phyloP scores from a whole-genome alignment of 768 basidiomycete species.

The Saitozyma podzolica region DNA sequence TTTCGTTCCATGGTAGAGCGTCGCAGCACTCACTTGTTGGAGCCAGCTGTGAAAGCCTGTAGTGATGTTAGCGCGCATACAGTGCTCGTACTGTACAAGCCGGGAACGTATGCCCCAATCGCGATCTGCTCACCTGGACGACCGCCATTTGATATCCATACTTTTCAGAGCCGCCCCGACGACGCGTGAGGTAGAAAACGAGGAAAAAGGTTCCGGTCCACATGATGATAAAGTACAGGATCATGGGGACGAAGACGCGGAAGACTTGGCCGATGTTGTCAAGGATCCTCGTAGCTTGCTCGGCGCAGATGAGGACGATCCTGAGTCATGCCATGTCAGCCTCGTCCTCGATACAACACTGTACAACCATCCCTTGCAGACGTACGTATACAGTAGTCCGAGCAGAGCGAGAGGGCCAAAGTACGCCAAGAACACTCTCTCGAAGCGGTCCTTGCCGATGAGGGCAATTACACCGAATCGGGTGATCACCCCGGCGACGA shows the following conservation, averaged over 20 bases:
- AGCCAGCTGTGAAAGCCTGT: conserved; percentile 76
- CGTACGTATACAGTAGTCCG: conserved; percentile 71
- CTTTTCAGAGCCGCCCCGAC: conserved; percentile 56
- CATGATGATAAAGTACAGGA: conserved; percentile 74
- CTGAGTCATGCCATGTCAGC: too few species aligned
- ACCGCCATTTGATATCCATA: conserved; percentile 47
- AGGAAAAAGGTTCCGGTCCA: conserved; percentile 66
- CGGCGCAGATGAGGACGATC: conserved; percentile 51
- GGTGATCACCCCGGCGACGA: conserved; percentile 70
- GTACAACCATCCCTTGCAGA: too few species aligned
- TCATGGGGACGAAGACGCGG: conserved; percentile 75
- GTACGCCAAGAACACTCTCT: conserved; percentile 63
- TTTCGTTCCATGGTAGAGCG: neutral
- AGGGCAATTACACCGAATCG: conserved; percentile 61
- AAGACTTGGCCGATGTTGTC: conserved; percentile 74
- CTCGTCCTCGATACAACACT: too few species aligned
- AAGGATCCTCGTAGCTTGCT: conserved; percentile 64
- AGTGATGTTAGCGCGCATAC: conserved; percentile 74
- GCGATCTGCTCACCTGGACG: neutral
- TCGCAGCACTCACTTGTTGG: conserved; percentile 57
- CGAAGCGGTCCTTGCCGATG: conserved; percentile 58
- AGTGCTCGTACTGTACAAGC: conserved; percentile 59
- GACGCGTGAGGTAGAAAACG: conserved; percentile 58
- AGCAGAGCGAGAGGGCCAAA: conserved; percentile 71
- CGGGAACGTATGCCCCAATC: too few species aligned